Base-by-base conservation (phyloP, 2,329 filamentous ascomycete species). In the Penicillium sp. region DNA sequence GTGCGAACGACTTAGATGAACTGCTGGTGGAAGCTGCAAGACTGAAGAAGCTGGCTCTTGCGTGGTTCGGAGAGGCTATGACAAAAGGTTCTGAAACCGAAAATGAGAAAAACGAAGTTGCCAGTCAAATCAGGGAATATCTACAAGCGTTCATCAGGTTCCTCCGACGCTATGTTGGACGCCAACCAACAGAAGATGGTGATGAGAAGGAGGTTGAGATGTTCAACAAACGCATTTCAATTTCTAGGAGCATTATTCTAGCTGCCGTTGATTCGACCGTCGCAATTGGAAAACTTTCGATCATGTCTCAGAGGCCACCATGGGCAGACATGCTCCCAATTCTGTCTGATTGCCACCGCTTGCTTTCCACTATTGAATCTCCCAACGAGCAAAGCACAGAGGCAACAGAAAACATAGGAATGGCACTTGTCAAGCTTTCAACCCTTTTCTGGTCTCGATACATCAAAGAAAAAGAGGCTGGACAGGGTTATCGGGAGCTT, bases 371-470 rank as follows among this genome's bases (percentile, higher is more conserved):
- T 10, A 61, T 76, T 10, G 63, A 69, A 31, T 36, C 41, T 3
- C n/a, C 59, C 5, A 48, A 53, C 6, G 56, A 58, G 8, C 50
- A 57, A 25, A 35, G 53, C 2, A 25, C 52, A 1, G 66, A 69
- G 16, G n/a, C 42, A 8, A 55, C 50, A 6, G 63, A 71, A 25
- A 64, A 53, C 19, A 62, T 64, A 42, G 67, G 68, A 1, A 57
- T 62, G 52, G 65, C 65, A 11, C 63, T 75, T 51, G 69, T 76
- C 16, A 75, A 73, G 28, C 53, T 80, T 40, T 80, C 78, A 0
- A 78, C 79, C 55, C 58, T 77, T 5, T 78, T 75, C 57, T 80
- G 78, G 78, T 74, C 74, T 43, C 72, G 75, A 10, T 80, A 78
- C 53, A 64, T 77, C 22, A 73, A 76, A 53, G 71, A 74, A 44